Base-by-base conservation (phyloP, 768 basidiomycete species). In the Holtermannia corniformis region DNA sequence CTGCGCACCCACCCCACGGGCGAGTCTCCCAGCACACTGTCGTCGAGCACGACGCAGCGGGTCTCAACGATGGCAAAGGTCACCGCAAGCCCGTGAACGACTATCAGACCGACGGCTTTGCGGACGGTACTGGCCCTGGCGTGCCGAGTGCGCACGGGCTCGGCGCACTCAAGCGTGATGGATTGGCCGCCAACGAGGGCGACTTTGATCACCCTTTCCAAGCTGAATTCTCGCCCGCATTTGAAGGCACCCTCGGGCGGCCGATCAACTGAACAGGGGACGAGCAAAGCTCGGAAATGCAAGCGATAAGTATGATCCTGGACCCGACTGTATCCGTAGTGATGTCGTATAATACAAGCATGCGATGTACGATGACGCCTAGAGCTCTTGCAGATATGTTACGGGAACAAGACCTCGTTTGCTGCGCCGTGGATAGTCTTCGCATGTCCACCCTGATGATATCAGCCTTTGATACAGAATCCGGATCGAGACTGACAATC, bases 391-490 rank as follows among this genome's bases (percentile, higher is more conserved):
- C 4, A 68, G 55, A 53, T 68, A 68, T 7, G 48, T 60, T 4
- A 63, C 55, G 3, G 66, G 66, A 7, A 68, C 64, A 14, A 68
- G 45, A 20, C 66, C 66, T 27, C 58, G 55, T 23, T 50, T 37
- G 4, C 66, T 63, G 40, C 60, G 65, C 2, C 64, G 60, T 45
- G 32, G 32, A 16, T 37, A 37, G 32, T 68, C 64, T 41, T 68
- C 64, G 41, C 66, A 68, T 41, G 62, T 68, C 66, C 66, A 68
- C 66, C 66, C 66, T 68, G 50, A 32, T 21, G 28, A 16, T 12
- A 20, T 22, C 5, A 24, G 10, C 5, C 21, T n/a, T n/a, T 41
- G 7, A 42, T 43, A 26, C 25, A 43, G 4, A 24, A 24, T 41
- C n/a, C 25, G 14, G 4, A n/a, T 10, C 41, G 43, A 5, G 22